Conservation (phyloP, 176 grass and related monocot genomes). For the Cenchrus fungigraminus region DNA sequence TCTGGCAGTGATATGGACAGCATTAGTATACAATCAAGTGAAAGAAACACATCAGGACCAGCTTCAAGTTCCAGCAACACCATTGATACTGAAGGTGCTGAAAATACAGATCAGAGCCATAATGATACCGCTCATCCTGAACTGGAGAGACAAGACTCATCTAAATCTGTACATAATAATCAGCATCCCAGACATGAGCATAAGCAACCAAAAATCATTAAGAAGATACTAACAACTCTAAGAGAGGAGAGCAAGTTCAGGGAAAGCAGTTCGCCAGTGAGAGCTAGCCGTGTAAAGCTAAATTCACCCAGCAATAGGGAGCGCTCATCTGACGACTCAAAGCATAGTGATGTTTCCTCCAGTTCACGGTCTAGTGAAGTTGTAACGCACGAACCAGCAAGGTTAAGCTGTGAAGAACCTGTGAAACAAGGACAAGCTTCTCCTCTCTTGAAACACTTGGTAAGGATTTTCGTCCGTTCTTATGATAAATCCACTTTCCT, state of each 20-base stretch:
- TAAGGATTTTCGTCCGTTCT: constrained; percentile 44
- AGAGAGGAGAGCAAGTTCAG: constrained; percentile 76
- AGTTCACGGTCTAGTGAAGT: constrained; percentile 75
- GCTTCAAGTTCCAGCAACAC: constrained; percentile 52
- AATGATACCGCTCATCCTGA: constrained; percentile 47
- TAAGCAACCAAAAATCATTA: constrained; percentile 79
- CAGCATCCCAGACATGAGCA: constrained; percentile 52
- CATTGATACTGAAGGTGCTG: constrained; percentile 44
- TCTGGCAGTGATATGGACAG: constrained; percentile 87
- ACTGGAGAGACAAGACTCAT: constrained; percentile 59
- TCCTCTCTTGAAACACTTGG: constrained; percentile 67
- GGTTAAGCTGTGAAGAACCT: constrained; percentile 59
- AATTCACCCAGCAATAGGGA: constrained; percentile 63
- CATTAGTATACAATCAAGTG: constrained; percentile 74
- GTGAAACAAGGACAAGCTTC: constrained; percentile 57
- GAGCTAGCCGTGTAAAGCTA: constrained; percentile 60
- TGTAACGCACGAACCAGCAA: constrained; percentile 53
- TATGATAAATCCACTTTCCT: constrained; percentile 25
- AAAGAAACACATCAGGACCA: constrained; percentile 59
- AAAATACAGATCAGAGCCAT: constrained; percentile 48
- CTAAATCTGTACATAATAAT: constrained; percentile 56
- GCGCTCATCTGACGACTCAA: constrained; percentile 53
- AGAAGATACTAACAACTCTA: constrained; percentile 69
- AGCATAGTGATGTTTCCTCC: constrained; percentile 62
- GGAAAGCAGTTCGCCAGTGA: constrained; percentile 74